Conservation (phyloP, 305 asterid species). For the Fraxinus baroniana region DNA sequence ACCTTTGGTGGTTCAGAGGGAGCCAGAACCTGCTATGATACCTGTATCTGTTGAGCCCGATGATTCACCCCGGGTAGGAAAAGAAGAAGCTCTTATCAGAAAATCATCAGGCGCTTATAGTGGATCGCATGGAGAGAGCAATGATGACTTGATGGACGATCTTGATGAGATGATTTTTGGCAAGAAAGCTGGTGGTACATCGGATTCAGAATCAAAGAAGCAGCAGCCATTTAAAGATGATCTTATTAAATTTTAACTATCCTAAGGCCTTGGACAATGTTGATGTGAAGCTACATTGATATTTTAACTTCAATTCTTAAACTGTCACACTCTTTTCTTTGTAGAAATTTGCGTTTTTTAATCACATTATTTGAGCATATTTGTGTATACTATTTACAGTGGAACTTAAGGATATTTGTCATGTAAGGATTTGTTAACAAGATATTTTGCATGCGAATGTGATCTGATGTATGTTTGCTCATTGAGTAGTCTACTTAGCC, state of each 20-base stretch:
- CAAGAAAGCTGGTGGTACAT: slow-evolving; percentile 54
- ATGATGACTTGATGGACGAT: slow-evolving; percentile 94
- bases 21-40: slow-evolving; percentile 90
- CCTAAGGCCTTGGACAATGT: neutral
- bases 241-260: slow-evolving; percentile 64
- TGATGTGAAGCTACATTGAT: neutral
- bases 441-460: neutral
- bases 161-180: slow-evolving; percentile 99
- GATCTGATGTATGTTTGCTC: neutral
- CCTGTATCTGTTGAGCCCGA: slow-evolving; percentile 92
- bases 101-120: slow-evolving; percentile 49
- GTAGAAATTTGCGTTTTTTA: neutral
- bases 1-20: slow-evolving; percentile 52
- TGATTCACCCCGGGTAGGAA: slow-evolving; percentile 63
- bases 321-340: neutral
- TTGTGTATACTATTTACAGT: neutral
- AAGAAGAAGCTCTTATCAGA: slow-evolving; percentile 66
- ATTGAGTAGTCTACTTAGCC: neutral
- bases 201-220: slow-evolving; percentile 63
- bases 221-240: slow-evolving; percentile 72
- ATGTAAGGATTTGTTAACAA: neutral
- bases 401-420: neutral
- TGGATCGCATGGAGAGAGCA: slow-evolving; percentile 51
- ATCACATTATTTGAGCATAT: neutral
- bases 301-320: neutral